Conservation (phyloP, 495 filamentous ascomycete genomes). For the Penicillium silybi region DNA sequence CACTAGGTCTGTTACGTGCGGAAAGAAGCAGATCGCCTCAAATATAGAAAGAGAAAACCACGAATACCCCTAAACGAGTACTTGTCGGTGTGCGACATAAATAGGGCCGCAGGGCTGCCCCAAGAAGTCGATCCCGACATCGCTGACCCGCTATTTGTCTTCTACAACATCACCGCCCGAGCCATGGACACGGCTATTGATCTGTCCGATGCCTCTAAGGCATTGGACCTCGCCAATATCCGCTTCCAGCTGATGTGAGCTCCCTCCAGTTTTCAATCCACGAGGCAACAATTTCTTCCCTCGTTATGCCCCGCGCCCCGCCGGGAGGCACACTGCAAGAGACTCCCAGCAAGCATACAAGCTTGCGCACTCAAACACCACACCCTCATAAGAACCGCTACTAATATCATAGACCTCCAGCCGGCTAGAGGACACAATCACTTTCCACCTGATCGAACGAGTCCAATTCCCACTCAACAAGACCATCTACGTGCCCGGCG, state of each 20-base stretch:
- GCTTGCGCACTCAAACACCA: background rate
- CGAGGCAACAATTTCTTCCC: background rate
- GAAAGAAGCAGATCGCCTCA: background rate
- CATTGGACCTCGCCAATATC: constrained; percentile 86
- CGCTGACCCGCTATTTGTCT: constrained; percentile 10
- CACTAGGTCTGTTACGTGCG: background rate
- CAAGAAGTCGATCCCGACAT: constrained; percentile 15
- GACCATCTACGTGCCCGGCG: constrained; percentile 79
- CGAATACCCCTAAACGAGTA: background rate
- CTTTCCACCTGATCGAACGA: constrained; percentile 95
- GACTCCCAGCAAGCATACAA: background rate
- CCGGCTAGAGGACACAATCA: constrained; percentile 96
- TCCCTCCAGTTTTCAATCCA: background rate
- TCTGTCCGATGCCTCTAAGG: constrained; percentile 74
- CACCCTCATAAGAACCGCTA: background rate
- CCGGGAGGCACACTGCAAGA: background rate
- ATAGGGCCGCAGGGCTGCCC: background rate
- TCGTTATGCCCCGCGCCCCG: constrained; percentile 9
- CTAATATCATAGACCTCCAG: constrained; percentile 41
- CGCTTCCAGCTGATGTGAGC: constrained; percentile 91
- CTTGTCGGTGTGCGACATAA: background rate
- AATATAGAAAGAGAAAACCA: background rate
- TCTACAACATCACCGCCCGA: constrained; percentile 5
- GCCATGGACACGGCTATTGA: constrained; percentile 90
- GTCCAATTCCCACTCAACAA: constrained; percentile 94